Evolutionary conservation across 441 rosid species (phyloP).

Genomic region (Aleurites moluccanus): DNA sequence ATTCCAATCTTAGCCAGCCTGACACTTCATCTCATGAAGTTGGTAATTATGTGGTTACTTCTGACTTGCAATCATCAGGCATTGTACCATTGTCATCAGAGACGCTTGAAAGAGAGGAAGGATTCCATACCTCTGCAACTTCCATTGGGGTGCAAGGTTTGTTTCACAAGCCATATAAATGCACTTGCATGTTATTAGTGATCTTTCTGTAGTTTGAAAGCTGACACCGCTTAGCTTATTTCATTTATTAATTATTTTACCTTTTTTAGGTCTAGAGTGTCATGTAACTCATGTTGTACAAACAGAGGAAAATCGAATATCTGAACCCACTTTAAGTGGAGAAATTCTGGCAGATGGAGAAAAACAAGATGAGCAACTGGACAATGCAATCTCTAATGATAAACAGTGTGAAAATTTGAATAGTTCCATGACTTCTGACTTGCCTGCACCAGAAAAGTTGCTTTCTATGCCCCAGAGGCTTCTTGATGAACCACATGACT

Average conservation of each 20-base stretch:
- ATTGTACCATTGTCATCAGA: constrained; percentile 26
- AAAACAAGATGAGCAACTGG: constrained; percentile 41
- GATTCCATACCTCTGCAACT: constrained; percentile 31
- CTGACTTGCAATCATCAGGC: constrained; percentile 26
- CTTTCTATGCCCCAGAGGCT: constrained; percentile 54
- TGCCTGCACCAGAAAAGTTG: constrained; percentile 81
- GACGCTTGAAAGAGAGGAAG: constrained; percentile 28
- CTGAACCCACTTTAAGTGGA: constrained; percentile 42
- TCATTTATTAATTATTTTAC: constrained; percentile 6
- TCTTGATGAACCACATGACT: constrained; percentile 48
- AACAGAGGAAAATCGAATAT: constrained; percentile 39
- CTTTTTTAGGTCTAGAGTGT: constrained; percentile 39
- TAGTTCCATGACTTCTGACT: constrained; percentile 39
- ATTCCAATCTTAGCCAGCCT: constrained; percentile 31
- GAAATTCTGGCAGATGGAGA: constrained; percentile 36
- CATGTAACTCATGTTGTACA: constrained; percentile 26
- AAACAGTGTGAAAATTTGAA: constrained; percentile 40
- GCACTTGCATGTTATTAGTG: constrained; percentile 19
- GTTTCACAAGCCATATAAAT: constrained; percentile 35
- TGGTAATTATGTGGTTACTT: constrained; percentile 17
- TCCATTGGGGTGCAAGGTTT: constrained; percentile 62
- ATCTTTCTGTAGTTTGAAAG: too few relatives aligned
- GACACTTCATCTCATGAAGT: constrained; percentile 27
- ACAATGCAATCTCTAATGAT: constrained; percentile 33
- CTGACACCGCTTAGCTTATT: constrained; percentile 9